Evolutionary conservation across 768 basidiomycete species (phyloP), one percentile per base, ranked within the genome.

Genomic region (Trametes meyenii): DNA sequence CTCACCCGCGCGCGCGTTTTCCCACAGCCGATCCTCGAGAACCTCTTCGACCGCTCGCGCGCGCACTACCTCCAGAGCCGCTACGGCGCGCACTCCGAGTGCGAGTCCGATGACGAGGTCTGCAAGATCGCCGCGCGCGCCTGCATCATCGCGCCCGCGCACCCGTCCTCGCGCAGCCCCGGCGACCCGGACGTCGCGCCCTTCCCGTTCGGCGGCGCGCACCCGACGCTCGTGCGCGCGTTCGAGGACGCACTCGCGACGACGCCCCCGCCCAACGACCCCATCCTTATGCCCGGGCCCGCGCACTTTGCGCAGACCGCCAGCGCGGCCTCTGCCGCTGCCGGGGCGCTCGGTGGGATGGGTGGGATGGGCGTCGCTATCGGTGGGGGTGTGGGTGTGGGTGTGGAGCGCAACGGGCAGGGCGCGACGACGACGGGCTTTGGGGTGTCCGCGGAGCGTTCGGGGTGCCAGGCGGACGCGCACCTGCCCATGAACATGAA

Each of bases 21-120:
- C 12, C 7, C 40, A 26, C 61, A 87, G 85, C 81, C 82, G n/a
- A 73, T 85, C 21, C 75, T 87, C 64, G 82, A 83, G 60, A 84
- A 81, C 67, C 76, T 86, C 5, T 69, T 76, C 54, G 83, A 85
- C 16, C 83, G 83, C 68, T 78, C 83, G 2, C 78, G 79, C 40
- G 75, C 77, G 33, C 73, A 70, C 42, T 81, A 85, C 56, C 58
- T 76, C 21, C 77, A 81, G 23, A 76, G 77, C 74, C 72, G 65
- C 48, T 72, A 49, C 61, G 69, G 71, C 46, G 40, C 58, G 23
- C 58, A 60, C 46, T 62, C 64, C 51, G 62, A 65, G 24, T 46
- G 46, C 42, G 58, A 62, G 51, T 43, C 40, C n/a, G 55, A 59
- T 16, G 71, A 72, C 49, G 69, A 66, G 55, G 55, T 72, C 21